phyloP scores from a whole-genome alignment of 345 rosid species.

The Raphanus sativus region DNA sequence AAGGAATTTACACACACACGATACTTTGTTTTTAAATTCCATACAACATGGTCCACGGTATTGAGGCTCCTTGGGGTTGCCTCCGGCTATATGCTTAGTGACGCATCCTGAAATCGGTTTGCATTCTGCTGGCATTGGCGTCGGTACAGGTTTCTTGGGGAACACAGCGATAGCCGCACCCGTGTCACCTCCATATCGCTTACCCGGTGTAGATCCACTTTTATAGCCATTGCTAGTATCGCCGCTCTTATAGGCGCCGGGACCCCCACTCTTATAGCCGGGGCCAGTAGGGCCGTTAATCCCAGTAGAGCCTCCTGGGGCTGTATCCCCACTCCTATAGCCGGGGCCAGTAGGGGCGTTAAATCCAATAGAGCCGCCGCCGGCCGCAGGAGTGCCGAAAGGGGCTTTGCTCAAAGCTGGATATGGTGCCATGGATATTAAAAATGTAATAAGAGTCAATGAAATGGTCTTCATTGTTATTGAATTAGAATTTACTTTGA shows the following conservation, averaged over 20 bases:
- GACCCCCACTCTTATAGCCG: background rate
- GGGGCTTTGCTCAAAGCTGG: background rate
- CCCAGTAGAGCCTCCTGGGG: background rate
- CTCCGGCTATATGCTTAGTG: background rate
- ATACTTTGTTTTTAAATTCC: background rate
- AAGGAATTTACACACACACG: slow-evolving; percentile 2
- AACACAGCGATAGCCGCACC: background rate
- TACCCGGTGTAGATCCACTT: background rate
- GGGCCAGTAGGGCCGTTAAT: background rate
- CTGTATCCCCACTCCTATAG: background rate
- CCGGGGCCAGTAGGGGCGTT: background rate
- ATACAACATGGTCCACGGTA: background rate
- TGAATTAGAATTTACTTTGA: background rate
- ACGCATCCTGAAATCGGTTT: background rate
- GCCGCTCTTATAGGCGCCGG: background rate
- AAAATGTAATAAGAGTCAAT: background rate
- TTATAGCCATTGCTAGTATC: background rate
- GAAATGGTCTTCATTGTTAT: slow-evolving; percentile 14
- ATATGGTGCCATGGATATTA: slow-evolving; percentile 9
- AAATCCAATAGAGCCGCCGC: background rate
- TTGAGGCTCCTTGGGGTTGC: background rate
- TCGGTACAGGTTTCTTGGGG: background rate
- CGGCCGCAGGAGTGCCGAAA: background rate
- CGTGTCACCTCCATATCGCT: background rate
- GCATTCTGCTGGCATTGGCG: background rate